phyloP scores from a whole-genome alignment of 2,329 filamentous ascomycete genomes.

The Capronia coronata region DNA sequence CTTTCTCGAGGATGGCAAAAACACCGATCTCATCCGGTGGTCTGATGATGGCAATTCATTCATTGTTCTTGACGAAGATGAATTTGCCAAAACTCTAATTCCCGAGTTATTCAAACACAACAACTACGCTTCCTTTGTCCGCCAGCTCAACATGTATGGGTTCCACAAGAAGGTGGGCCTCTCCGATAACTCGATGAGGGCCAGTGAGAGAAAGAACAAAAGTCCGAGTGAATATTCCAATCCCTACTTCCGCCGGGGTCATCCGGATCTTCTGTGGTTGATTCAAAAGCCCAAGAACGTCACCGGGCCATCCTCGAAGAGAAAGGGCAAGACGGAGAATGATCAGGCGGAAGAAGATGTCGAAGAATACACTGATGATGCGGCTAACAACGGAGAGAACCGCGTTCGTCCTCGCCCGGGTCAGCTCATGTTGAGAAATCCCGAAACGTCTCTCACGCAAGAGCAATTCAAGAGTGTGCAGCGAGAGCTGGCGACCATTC shows the following conservation, averaged over 20 bases:
- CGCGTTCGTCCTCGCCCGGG: slow-evolving; percentile 34
- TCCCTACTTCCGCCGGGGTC: slow-evolving; percentile 87
- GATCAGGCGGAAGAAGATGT: slow-evolving; percentile 65
- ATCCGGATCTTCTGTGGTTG: slow-evolving; percentile 88
- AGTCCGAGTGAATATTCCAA: slow-evolving; percentile 98
- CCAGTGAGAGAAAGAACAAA: slow-evolving; percentile 94
- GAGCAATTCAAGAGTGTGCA: slow-evolving; percentile 73
- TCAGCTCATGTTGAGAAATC: slow-evolving; percentile 38
- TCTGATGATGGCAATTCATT: slow-evolving; percentile 95
- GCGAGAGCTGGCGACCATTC: slow-evolving; percentile 72
- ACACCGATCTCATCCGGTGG: slow-evolving; percentile 93
- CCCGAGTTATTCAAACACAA: slow-evolving; percentile 74
- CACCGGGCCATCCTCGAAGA: slow-evolving; percentile 47
- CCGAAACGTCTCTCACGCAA: slow-evolving; percentile 46
- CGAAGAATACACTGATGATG: slow-evolving; percentile 46
- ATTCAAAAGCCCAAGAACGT: slow-evolving; percentile 91
- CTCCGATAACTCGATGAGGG: slow-evolving; percentile 95
- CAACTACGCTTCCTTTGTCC: slow-evolving; percentile 71
- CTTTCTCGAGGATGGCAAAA: slow-evolving; percentile 87
- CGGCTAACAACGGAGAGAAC: slow-evolving; percentile 28
- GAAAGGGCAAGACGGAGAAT: slow-evolving; percentile 45
- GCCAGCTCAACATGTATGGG: slow-evolving; percentile 62
- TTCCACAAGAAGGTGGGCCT: slow-evolving; percentile 70
- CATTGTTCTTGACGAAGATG: slow-evolving; percentile 92
- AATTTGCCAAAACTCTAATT: slow-evolving; percentile 67